Base-by-base conservation (phyloP, 116 monocot species). In the Iris pallida region DNA sequence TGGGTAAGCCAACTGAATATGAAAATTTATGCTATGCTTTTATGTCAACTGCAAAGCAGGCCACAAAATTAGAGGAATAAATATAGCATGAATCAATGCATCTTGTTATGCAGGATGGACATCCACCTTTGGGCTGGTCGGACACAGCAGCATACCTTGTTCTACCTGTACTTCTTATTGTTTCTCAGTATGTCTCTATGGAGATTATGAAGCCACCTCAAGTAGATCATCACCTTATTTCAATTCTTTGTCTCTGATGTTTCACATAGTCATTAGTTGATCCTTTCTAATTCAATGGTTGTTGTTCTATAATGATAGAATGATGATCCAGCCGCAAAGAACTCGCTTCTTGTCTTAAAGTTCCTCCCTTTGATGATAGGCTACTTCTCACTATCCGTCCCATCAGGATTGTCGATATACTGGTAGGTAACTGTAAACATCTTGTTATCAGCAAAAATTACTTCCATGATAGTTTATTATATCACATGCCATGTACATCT, bases 191-290 rank as follows among this genome's bases (percentile, higher is more conserved):
- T 69, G 75, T 83, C 56, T 99, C 93, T 4, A 90, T 93, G 93
- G 90, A 99, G 75, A 86, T 99, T 48, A 99, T 99, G 93, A 90
- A 99, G 66, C 99, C 99, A 51, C 93, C 99, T 75, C 88, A 99
- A 86, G 99, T 99, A 42, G 20, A 42, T 46, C 30, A 44, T 54
- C 30, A 64, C 14, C 43, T 56, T 53, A 16, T 53, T 46, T 49
- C 17, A 41, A 16, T 20, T 17, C 18, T 71, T 61, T 53, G 42
- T 58, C 42, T 48, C 13, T 15, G 2, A 47, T 18, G 20, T 60
- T 76, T 57, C 45, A 45, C 15, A n/a, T 59, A 17, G 12, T 7
- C 51, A 17, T 42, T 66, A 47, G 20, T 7, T 8, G 30, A 16
- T 68, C 5, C 18, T 58, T 30, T 30, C 17, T 17, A 13, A 13